Evolutionary conservation across 305 asterid genomes (phyloP).

Genomic region (Fraxinus floribunda): DNA sequence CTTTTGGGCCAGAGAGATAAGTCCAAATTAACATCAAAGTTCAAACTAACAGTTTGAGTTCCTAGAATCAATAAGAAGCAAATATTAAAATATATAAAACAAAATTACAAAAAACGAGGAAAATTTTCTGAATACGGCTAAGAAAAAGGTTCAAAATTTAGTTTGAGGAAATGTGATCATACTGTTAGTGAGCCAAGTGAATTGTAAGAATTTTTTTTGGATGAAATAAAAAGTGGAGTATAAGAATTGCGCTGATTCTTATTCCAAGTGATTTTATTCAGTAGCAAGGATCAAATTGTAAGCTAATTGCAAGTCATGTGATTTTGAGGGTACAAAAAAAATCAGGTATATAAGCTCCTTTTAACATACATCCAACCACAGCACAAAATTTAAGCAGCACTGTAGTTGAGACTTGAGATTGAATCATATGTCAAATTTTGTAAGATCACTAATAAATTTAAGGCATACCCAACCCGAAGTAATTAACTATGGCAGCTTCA

Average conservation of each 20-base stretch:
- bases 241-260: not conserved
- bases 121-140: not conserved
- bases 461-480: constrained; percentile 71
- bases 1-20: not conserved
- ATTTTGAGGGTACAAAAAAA: not conserved
- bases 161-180: not conserved
- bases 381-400: not conserved
- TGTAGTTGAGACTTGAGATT: not conserved
- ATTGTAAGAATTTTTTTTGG: not conserved
- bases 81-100: not conserved
- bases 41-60: not conserved
- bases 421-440: not conserved
- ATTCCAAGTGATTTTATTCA: not conserved
- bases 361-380: not conserved
- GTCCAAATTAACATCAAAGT: not conserved
- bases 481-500: constrained; percentile 97
- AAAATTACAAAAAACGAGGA: not conserved
- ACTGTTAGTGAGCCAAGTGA: not conserved
- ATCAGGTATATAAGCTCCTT: not conserved
- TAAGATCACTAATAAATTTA: not conserved
- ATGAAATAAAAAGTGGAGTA: not conserved
- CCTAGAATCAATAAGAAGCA: not conserved
- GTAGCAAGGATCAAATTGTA: not conserved
- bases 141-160: not conserved
- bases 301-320: not conserved